Percentiles rank a stretch among this genome's conserved stretches.
Evolutionary conservation across 768 basidiomycete species (phyloP).

Genomic region (Myochromella boudieri): DNA sequence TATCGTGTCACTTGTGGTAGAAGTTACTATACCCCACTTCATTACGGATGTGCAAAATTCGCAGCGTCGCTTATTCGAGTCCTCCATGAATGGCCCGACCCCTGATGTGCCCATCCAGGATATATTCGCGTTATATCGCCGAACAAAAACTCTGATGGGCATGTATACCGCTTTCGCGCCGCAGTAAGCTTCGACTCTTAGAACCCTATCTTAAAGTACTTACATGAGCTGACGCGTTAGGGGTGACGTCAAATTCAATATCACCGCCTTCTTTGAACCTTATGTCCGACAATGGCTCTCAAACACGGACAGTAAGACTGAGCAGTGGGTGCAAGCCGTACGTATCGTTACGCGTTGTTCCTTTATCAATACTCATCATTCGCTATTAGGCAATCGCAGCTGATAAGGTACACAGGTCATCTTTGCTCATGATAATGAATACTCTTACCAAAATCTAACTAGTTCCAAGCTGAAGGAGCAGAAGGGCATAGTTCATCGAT

Average conservation of each 20-base stretch:
- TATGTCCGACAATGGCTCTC: slow-evolving; percentile 87
- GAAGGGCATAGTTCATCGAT: slow-evolving; percentile 96
- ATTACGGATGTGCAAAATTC: slow-evolving; percentile 66
- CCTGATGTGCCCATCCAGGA: slow-evolving; percentile 90
- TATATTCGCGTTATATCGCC: slow-evolving; percentile 82
- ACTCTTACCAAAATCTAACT: background rate
- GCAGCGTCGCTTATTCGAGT: slow-evolving; percentile 75
- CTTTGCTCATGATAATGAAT: slow-evolving; percentile 1
- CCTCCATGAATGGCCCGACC: slow-evolving; percentile 83
- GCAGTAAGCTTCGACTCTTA: slow-evolving; percentile 47
- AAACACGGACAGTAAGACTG: slow-evolving; percentile 88
- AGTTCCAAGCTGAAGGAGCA: slow-evolving; percentile 78
- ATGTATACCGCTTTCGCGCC: slow-evolving; percentile 84
- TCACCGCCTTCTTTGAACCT: slow-evolving; percentile 79
- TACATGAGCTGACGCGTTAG: slow-evolving; percentile 31
- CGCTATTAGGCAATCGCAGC: slow-evolving; percentile 60
- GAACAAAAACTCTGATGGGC: slow-evolving; percentile 69
- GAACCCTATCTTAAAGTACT: background rate
- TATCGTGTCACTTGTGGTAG: slow-evolving; percentile 73
- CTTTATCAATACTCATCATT: slow-evolving; percentile 3
- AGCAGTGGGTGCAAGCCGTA: slow-evolving; percentile 92
- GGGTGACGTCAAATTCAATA: slow-evolving; percentile 60
- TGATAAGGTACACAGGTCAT: slow-evolving; percentile 47
- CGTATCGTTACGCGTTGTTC: slow-evolving; percentile 29
- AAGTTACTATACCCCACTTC: slow-evolving; percentile 63